Conservation (phyloP, 768 basidiomycete species). For the Termitomyces sp. region DNA sequence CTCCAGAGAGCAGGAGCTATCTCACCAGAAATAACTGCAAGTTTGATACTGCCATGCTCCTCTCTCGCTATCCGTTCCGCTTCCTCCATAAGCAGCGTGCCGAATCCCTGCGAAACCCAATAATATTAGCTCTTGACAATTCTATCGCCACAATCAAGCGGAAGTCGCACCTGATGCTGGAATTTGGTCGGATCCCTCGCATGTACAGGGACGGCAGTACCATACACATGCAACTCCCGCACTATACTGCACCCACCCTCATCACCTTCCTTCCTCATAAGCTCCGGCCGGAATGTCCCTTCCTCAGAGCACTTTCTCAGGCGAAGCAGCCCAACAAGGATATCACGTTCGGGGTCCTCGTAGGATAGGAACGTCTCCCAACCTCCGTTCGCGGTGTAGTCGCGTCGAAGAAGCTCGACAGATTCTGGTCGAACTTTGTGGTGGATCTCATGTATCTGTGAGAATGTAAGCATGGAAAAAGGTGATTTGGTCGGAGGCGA, state of each 20-base stretch:
- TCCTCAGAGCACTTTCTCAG: constrained; percentile 95
- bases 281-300: constrained; percentile 93
- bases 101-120: constrained; percentile 67
- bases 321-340: constrained; percentile 88
- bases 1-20: neutral
- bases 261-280: constrained; percentile 60
- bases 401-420: constrained; percentile 90
- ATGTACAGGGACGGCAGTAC: constrained; percentile 96
- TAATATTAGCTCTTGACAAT: neutral
- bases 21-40: constrained; percentile 93
- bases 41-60: constrained; percentile 92
- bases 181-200: constrained; percentile 97
- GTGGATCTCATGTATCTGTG: constrained; percentile 95
- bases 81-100: constrained; percentile 97
- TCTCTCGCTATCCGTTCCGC: constrained; percentile 96
- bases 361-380: constrained; percentile 99
- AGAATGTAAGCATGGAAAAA: constrained; percentile 4
- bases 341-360: constrained; percentile 96
- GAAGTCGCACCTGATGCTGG: constrained; percentile 72
- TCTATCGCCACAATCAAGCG: neutral
- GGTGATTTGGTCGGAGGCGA: neutral
- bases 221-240: constrained; percentile 94
- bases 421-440: constrained; percentile 95
- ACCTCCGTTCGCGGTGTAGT: constrained; percentile 95
- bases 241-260: constrained; percentile 90